Evolutionary conservation across 768 basidiomycete species (phyloP), one percentile per base, ranked within the genome.

Genomic region (Tulasnella sp.): DNA sequence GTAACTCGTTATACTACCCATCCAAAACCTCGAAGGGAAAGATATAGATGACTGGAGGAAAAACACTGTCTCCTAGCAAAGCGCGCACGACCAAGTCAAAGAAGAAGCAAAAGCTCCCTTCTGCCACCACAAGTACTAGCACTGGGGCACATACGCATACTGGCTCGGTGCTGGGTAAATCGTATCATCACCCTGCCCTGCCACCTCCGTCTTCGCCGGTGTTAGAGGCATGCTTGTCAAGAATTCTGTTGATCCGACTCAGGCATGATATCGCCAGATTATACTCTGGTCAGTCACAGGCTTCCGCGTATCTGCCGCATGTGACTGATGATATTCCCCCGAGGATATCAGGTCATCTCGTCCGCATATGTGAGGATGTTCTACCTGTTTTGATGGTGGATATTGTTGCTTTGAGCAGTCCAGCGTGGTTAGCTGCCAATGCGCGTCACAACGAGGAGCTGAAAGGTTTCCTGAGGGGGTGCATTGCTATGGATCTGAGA

Each of bases 181-280:
- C 34, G 34, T 38, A 38, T 38, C 34, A 38, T 26, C 55, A 56
- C 11, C 55, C 41, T 9, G 5, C 44, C 13, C 41, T 43, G 30
- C 44, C 43, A 9, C 29, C 43, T 10, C 42, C 55, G 1, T 48
- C 45, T 19, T n/a, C 43, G 10, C 41, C 55, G 4, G 41, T 42
- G 11, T 42, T 56, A 5, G 55, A 56, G 19, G 41, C 29, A 26
- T 56, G 55, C 17, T 27, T 56, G 63, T 78, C 85, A 11, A 78
- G 80, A 27, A 77, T 86, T 58, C 76, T 86, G 9, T 74, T 86
- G 60, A 65, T 85, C 32, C 82, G 85, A 45, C 86, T 82, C 67
- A 82, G 86, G 58, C 83, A 84, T 56, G 85, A 87, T 70, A 85
- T 87, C 42, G 80, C 82, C 3, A 80, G 85, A 23, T 78, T 87